Percentiles rank a stretch among this genome's conserved stretches.
phyloP scores from a whole-genome alignment of 2,329 filamentous ascomycete species.

The Basipetospora chlamydospora region DNA sequence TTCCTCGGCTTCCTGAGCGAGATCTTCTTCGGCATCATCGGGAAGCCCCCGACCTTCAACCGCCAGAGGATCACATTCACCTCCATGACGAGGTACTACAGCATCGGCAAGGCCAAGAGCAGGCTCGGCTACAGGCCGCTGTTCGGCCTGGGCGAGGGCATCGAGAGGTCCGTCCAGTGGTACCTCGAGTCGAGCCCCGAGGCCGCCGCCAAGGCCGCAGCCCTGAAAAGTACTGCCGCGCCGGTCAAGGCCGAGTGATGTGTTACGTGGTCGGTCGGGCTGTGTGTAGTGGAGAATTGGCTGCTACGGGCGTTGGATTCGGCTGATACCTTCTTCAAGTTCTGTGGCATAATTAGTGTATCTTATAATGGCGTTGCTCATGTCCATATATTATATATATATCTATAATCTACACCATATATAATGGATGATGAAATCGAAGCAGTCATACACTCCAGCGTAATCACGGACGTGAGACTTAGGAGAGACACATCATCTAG shows the following conservation, averaged over 20 bases:
- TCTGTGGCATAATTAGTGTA: too few species aligned
- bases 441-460: too few species aligned
- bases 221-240: too few species aligned
- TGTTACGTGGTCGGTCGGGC: too few species aligned
- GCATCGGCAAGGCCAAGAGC: conserved; percentile 59
- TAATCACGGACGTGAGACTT: too few species aligned
- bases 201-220: conserved; percentile 5
- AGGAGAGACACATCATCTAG: too few species aligned
- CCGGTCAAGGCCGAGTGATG: conserved; percentile 2
- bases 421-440: too few species aligned
- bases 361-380: too few species aligned
- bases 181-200: conserved; percentile 36
- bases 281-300: neutral
- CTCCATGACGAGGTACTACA: conserved; percentile 65
- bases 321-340: too few species aligned
- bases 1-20: conserved; percentile 39
- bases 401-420: too few species aligned
- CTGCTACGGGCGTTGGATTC: neutral
- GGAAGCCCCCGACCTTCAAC: conserved; percentile 42
- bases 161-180: conserved; percentile 38
- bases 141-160: conserved; percentile 50
- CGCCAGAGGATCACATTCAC: conserved; percentile 49
- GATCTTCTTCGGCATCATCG: conserved; percentile 30
- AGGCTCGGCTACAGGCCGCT: conserved; percentile 56
- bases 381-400: too few species aligned